phyloP scores from a whole-genome alignment of 139 green algal genomes.

The Zygnema circumcarinatum region DNA sequence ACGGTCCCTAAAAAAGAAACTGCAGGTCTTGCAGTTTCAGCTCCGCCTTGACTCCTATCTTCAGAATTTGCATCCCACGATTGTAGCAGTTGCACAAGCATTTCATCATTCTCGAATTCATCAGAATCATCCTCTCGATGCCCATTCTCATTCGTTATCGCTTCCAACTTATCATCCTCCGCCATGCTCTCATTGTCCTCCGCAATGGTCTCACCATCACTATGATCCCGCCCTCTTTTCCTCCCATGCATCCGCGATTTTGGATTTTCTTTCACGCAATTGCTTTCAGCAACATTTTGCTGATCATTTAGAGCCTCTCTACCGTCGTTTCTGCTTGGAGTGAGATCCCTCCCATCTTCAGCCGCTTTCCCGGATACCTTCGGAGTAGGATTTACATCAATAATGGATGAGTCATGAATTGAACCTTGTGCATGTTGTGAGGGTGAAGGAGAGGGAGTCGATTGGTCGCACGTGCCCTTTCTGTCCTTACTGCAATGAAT shows the following conservation, averaged over 20 bases:
- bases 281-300: too few species aligned
- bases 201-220: background rate
- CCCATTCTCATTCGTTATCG: background rate
- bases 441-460: too few species aligned
- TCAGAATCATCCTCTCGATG: background rate
- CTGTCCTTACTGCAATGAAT: background rate
- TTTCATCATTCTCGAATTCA: background rate
- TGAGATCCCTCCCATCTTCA: background rate
- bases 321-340: too few species aligned
- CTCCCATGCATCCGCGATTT: too few species aligned
- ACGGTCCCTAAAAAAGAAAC: background rate
- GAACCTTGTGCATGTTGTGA: too few species aligned
- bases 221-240: too few species aligned
- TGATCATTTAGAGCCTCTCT: background rate
- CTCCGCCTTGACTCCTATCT: background rate
- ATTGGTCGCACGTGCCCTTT: background rate
- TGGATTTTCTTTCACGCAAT: too few species aligned
- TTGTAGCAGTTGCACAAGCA: background rate
- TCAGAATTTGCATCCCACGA: background rate
- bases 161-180: background rate
- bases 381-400: too few species aligned
- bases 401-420: too few species aligned
- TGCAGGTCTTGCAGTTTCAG: background rate
- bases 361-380: background rate
- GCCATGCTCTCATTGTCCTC: background rate